phyloP scores from a whole-genome alignment of 2,329 filamentous ascomycete genomes.

The Colletotrichum euphorbiae region DNA sequence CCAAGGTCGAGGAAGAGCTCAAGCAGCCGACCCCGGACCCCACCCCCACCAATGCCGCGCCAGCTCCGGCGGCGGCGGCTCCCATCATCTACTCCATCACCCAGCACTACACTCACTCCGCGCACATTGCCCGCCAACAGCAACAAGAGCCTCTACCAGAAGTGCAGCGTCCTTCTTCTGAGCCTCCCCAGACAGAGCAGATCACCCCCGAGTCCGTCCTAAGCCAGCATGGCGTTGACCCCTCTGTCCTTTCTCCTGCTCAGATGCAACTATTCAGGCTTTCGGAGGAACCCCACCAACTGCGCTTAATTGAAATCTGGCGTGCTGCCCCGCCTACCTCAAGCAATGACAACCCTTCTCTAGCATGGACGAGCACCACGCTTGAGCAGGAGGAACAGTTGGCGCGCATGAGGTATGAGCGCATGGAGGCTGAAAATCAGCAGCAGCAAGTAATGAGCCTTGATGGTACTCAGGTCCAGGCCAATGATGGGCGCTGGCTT shows the following conservation, averaged over 20 bases:
- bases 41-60: constrained; percentile 45
- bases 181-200: constrained; percentile 61
- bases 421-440: constrained; percentile 51
- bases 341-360: constrained; percentile 62
- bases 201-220: constrained; percentile 69
- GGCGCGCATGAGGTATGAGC: constrained; percentile 71
- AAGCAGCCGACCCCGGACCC: constrained; percentile 44
- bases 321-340: constrained; percentile 79
- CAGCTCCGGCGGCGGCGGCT: constrained; percentile 47
- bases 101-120: constrained; percentile 86
- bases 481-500: constrained; percentile 65
- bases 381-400: constrained; percentile 70
- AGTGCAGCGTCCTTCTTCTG: constrained; percentile 60
- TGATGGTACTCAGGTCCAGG: constrained; percentile 66
- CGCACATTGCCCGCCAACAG: constrained; percentile 68
- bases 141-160: constrained; percentile 47
- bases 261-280: constrained; percentile 84
- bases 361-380: constrained; percentile 65
- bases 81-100: constrained; percentile 79
- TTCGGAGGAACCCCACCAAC: constrained; percentile 77
- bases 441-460: constrained; percentile 58
- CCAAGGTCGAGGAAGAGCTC: constrained; percentile 48
- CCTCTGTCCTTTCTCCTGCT: constrained; percentile 74
- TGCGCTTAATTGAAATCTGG: constrained; percentile 86
- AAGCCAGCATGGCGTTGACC: constrained; percentile 75